These are phyloP conservation scores for Imleria badia DNA, from an alignment of 768 basidiomycete genomes.

Conservation along the genomic window DNA sequence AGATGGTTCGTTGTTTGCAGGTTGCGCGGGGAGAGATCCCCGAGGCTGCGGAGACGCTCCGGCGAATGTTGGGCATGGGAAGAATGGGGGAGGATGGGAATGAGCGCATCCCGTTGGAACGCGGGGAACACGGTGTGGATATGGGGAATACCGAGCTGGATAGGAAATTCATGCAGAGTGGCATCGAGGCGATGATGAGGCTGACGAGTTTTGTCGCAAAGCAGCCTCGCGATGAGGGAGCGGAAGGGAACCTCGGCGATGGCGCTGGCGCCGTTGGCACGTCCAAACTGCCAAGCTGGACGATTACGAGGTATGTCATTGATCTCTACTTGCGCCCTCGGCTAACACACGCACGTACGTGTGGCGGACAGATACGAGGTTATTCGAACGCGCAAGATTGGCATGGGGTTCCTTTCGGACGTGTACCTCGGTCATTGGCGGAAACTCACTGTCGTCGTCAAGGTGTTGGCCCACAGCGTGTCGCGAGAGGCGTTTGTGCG, in stretches of 20 bases:
- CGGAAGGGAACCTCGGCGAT: neutral
- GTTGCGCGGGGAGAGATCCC: conserved; percentile 22
- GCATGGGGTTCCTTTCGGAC: conserved; percentile 72
- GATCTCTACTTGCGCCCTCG: neutral
- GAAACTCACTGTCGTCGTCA: conserved; percentile 64
- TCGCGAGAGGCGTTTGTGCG: conserved; percentile 64
- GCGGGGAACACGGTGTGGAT: neutral
- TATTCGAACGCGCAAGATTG: conserved; percentile 65
- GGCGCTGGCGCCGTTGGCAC: neutral
- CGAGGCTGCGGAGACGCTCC: conserved; percentile 24
- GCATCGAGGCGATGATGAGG: conserved; percentile 68
- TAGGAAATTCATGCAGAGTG: conserved; percentile 67
- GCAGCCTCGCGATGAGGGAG: neutral
- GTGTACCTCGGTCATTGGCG: conserved; percentile 80
- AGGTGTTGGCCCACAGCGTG: conserved; percentile 63
- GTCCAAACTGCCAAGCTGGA: conserved; percentile 62
- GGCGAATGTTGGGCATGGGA: conserved; percentile 11
- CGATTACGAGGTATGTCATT: conserved; percentile 58
- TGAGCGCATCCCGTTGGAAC: neutral
- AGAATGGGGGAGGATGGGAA: neutral
- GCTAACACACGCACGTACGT: neutral
- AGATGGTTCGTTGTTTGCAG: conserved; percentile 24
- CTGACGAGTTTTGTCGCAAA: conserved; percentile 41
- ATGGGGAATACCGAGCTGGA: conserved; percentile 33
- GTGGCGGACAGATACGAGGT: conserved; percentile 60